Evolutionary conservation across 345 rosid genomes (phyloP).

Genomic region (Arabidopsis arenosa): DNA sequence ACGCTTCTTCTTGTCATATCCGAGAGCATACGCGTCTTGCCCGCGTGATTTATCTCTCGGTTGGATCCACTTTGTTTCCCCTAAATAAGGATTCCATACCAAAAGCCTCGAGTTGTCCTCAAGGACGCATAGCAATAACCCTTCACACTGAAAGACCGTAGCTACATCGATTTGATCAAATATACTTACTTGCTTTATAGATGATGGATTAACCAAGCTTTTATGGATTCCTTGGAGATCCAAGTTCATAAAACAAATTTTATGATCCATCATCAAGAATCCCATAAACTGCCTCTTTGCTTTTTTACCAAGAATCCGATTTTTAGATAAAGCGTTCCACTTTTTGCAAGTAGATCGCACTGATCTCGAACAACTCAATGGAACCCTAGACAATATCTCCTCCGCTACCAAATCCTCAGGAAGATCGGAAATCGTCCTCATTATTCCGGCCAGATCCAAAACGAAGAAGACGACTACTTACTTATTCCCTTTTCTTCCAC

Average conservation of each 20-base stretch:
- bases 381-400: too few species aligned
- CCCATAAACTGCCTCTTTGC: not conserved
- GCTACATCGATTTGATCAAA: not conserved
- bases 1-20: not conserved
- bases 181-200: not conserved
- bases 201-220: not conserved
- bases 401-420: too few species aligned
- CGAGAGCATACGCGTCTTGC: not conserved
- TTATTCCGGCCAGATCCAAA: too few species aligned
- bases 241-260: not conserved
- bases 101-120: not conserved
- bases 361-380: too few species aligned
- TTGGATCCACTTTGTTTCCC: too few species aligned
- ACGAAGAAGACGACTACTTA: too few species aligned
- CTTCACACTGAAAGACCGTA: not conserved
- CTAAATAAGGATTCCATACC: not conserved
- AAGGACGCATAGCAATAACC: not conserved
- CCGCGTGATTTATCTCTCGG: not conserved
- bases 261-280: not conserved
- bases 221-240: not conserved
- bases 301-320: not conserved
- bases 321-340: not conserved
- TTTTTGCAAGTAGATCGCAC: not conserved
- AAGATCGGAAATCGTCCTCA: too few species aligned
- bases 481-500: too few species aligned